Conservation (phyloP, 805 yeast species). For the Metschnikowia rubicola region DNA sequence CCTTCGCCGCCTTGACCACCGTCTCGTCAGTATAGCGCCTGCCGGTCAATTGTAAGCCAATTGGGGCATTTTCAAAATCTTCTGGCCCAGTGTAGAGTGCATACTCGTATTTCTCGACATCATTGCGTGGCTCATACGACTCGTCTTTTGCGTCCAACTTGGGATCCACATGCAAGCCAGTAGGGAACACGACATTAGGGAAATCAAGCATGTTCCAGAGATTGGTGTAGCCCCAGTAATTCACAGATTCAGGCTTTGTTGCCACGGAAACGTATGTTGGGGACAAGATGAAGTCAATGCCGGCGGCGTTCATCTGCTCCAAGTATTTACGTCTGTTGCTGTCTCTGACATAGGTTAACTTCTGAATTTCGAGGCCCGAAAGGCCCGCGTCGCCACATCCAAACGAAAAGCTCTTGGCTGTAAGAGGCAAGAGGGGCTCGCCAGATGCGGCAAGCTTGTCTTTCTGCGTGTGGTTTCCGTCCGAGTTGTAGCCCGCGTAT, state of each 20-base stretch:
- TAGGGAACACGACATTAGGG: slow-evolving; percentile 21
- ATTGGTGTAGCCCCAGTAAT: slow-evolving; percentile 21
- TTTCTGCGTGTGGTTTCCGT: slow-evolving; percentile 16
- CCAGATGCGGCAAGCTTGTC: slow-evolving; percentile 12
- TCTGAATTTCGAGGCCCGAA: slow-evolving; percentile 16
- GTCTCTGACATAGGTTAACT: slow-evolving; percentile 13
- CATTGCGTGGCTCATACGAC: slow-evolving; percentile 15
- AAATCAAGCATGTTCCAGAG: slow-evolving; percentile 20
- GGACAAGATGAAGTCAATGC: slow-evolving; percentile 16
- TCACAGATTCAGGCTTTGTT: slow-evolving; percentile 15
- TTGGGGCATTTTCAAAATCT: slow-evolving; percentile 16
- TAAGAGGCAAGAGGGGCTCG: slow-evolving; percentile 14
- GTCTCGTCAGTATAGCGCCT: slow-evolving; percentile 18
- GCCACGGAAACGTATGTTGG: slow-evolving; percentile 21
- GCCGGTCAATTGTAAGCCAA: slow-evolving; percentile 20
- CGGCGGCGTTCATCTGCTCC: slow-evolving; percentile 11
- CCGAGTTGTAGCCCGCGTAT: slow-evolving; percentile 17
- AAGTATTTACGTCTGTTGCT: slow-evolving; percentile 12
- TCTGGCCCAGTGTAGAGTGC: slow-evolving; percentile 18
- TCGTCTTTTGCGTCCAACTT: slow-evolving; percentile 14
- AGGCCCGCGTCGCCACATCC: slow-evolving; percentile 19
- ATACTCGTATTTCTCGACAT: slow-evolving; percentile 19
- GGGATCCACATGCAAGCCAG: slow-evolving; percentile 17
- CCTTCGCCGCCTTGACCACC: slow-evolving; percentile 19
- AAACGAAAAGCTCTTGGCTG: slow-evolving; percentile 11